Evolutionary conservation across 2,329 filamentous ascomycete species (phyloP).

Genomic region (Xylariales sp.): DNA sequence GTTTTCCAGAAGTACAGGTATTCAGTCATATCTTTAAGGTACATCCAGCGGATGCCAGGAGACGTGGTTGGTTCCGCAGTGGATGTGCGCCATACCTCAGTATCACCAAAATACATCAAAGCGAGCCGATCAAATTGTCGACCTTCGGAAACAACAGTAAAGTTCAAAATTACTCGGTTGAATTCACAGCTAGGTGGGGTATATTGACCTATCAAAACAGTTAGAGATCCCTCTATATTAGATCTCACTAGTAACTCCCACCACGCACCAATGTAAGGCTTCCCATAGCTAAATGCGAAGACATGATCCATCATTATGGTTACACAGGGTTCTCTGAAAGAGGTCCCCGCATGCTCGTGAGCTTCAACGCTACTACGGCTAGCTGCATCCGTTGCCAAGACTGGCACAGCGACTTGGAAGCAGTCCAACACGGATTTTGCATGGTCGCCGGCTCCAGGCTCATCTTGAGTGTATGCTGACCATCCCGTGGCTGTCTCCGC

Average conservation of each 20-base stretch:
- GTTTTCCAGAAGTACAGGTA: constrained; percentile 54
- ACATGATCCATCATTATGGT: constrained; percentile 17
- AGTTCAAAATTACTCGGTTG: constrained; percentile 60
- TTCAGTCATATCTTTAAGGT: constrained; percentile 62
- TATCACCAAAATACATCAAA: constrained; percentile 59
- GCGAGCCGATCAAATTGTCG: constrained; percentile 62
- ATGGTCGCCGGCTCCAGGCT: too few species aligned
- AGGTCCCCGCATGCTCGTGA: too few species aligned
- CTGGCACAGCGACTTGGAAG: constrained; percentile 16
- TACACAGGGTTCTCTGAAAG: too few species aligned
- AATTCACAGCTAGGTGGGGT: constrained; percentile 57
- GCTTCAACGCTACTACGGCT: too few species aligned
- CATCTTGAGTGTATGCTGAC: too few species aligned
- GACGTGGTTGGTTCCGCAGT: constrained; percentile 59
- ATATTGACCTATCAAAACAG: constrained; percentile 41
- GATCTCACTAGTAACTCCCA: constrained; percentile 1
- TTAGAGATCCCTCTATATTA: constrained; percentile 8
- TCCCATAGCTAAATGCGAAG: constrained; percentile 17
- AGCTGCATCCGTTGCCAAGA: constrained; percentile 7
- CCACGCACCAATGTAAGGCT: constrained; percentile 16
- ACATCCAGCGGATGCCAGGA: constrained; percentile 59
- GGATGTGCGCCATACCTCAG: constrained; percentile 63
- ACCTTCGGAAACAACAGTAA: constrained; percentile 60
- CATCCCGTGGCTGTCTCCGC: too few species aligned
- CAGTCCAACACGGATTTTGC: constrained; percentile 14